phyloP scores from a whole-genome alignment of 768 basidiomycete species.

The Russula ochroleuca region DNA sequence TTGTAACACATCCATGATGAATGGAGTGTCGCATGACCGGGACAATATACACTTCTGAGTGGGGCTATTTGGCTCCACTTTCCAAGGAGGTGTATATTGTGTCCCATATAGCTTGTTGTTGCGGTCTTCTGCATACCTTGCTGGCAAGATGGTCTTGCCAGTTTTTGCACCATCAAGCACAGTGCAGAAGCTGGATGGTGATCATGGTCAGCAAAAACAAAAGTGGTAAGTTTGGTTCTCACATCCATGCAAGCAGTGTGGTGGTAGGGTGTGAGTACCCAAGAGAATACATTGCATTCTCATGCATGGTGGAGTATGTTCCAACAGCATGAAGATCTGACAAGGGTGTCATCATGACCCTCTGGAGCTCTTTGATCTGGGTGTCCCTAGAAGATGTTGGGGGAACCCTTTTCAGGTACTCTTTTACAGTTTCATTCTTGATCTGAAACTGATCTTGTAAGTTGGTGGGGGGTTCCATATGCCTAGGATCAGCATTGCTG shows the following conservation, averaged over 20 bases:
- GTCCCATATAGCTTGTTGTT: slow-evolving; percentile 28
- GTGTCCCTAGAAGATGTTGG: slow-evolving; percentile 26
- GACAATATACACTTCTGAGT: background rate
- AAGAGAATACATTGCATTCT: slow-evolving; percentile 46
- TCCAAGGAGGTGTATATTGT: slow-evolving; percentile 33
- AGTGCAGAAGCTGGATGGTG: slow-evolving; percentile 42
- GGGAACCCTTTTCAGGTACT: slow-evolving; percentile 38
- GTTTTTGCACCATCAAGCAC: slow-evolving; percentile 60
- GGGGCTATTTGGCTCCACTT: background rate
- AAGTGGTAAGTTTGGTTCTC: slow-evolving; percentile 17
- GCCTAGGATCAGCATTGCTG: slow-evolving; percentile 46
- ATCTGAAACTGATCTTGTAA: slow-evolving; percentile 42
- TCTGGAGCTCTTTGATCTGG: slow-evolving; percentile 42
- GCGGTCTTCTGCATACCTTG: slow-evolving; percentile 30
- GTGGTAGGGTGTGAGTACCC: slow-evolving; percentile 52
- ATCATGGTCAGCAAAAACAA: background rate
- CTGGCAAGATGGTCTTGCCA: slow-evolving; percentile 43
- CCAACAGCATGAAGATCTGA: slow-evolving; percentile 47
- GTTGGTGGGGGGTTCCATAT: slow-evolving; percentile 46
- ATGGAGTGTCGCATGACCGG: background rate
- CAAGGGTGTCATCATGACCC: slow-evolving; percentile 48
- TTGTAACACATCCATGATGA: slow-evolving; percentile 17
- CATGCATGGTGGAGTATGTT: slow-evolving; percentile 50
- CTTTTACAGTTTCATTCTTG: slow-evolving; percentile 42
- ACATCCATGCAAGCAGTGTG: slow-evolving; percentile 53